Evolutionary conservation across 148 eudicot genomes (phyloP).

Genomic region (Vaccinium myrtillus): DNA sequence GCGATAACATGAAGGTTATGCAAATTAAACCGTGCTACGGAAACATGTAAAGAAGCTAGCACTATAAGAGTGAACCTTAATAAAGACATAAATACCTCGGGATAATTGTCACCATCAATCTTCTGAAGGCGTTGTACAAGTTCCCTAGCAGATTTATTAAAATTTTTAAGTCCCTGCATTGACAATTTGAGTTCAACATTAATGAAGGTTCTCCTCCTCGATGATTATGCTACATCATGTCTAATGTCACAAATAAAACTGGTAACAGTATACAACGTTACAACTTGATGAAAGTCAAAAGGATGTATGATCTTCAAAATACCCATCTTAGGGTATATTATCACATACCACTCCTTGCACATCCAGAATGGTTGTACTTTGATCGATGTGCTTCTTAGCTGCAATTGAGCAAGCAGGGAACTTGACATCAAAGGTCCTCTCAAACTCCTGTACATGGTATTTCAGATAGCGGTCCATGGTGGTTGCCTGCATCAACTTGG

Average conservation of each 20-base stretch:
- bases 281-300: neutral
- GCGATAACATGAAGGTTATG: neutral
- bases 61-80: neutral
- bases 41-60: conserved; percentile 5
- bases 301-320: neutral
- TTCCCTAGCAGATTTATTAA: conserved; percentile 83
- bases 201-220: neutral
- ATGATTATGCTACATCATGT: neutral
- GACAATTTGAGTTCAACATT: neutral
- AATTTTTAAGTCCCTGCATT: conserved; percentile 73
- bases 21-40: neutral
- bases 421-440: conserved; percentile 77
- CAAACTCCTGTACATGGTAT: conserved; percentile 89
- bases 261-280: neutral
- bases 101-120: conserved; percentile 89
- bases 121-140: conserved; percentile 79
- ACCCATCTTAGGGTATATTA: neutral
- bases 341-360: conserved; percentile 96
- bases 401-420: conserved; percentile 92
- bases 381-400: conserved; percentile 84
- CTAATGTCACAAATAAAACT: neutral
- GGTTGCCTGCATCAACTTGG: conserved; percentile 90
- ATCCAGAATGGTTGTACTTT: conserved; percentile 95
- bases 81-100: conserved; percentile 55
- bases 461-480: conserved; percentile 81